phyloP scores from a whole-genome alignment of 306 rosid species.

The Arachis stenosperma region DNA sequence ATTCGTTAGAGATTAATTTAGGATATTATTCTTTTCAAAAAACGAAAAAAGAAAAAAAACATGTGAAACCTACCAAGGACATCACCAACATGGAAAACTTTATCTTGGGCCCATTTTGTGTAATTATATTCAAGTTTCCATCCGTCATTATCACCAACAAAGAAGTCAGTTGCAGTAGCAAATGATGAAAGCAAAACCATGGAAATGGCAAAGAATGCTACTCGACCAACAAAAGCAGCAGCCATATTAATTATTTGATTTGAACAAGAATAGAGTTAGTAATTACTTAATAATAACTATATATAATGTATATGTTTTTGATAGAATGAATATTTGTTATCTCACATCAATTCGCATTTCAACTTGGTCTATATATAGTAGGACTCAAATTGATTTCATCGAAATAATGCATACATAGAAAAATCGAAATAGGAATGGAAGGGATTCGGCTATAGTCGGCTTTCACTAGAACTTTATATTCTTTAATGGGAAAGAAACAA shows the following conservation, averaged over 20 bases:
- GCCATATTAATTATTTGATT: conserved; percentile 48
- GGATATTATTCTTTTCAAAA: no score
- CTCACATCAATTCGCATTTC: background rate
- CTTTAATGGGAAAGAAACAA: background rate
- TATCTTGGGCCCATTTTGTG: conserved; percentile 46
- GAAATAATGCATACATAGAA: background rate
- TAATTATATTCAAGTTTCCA: conserved; percentile 47
- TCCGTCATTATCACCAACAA: conserved; percentile 51
- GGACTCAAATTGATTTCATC: conserved; percentile 28
- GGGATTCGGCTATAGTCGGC: conserved; percentile 42
- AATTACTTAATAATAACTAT: background rate
- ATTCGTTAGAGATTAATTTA: no score
- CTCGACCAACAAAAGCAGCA: background rate
- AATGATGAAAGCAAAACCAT: conserved; percentile 46
- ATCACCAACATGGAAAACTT: conserved; percentile 53
- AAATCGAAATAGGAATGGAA: background rate
- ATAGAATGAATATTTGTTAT: conserved; percentile 28
- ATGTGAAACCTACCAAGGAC: conserved; percentile 38
- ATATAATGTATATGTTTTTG: conserved; percentile 17
- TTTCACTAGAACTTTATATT: background rate
- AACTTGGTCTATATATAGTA: conserved; percentile 24
- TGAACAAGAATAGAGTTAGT: background rate
- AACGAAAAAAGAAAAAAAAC: background rate
- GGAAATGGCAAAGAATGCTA: conserved; percentile 38
- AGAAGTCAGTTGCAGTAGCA: conserved; percentile 47